phyloP scores from a whole-genome alignment of 2,329 filamentous ascomycete species.

The Tolypocladium nubicola region DNA sequence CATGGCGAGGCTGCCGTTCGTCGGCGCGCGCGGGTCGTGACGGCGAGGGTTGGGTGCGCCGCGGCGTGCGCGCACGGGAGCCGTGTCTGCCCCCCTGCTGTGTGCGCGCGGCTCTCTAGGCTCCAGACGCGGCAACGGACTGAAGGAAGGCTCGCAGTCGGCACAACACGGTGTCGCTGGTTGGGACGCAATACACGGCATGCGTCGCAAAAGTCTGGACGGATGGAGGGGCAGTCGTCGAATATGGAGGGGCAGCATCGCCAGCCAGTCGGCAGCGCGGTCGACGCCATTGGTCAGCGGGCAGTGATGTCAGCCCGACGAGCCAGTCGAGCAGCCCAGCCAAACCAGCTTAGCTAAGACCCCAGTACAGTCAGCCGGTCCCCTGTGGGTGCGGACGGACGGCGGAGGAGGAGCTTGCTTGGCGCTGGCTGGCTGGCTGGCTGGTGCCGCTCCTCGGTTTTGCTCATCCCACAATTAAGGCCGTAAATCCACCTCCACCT shows the following conservation, averaged over 20 bases:
- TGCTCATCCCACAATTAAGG: constrained; percentile 1
- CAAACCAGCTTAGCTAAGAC: neutral
- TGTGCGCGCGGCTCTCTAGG: neutral
- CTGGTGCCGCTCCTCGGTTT: neutral
- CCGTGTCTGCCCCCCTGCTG: neutral
- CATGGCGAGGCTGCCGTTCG: constrained; percentile 3
- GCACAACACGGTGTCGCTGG: neutral
- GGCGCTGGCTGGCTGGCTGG: neutral
- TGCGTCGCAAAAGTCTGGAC: neutral
- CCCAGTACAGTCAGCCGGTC: neutral
- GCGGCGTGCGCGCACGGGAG: neutral
- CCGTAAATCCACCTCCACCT: neutral
- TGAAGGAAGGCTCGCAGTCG: neutral
- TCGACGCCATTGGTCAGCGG: neutral
- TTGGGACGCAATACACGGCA: neutral
- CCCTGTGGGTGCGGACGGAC: neutral
- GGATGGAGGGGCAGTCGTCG: neutral
- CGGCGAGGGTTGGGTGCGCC: neutral
- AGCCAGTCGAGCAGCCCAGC: neutral
- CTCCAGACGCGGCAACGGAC: neutral
- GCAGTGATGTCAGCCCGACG: neutral
- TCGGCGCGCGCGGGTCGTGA: neutral
- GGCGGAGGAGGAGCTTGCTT: neutral
- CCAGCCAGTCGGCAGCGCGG: neutral
- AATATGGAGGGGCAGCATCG: neutral